Evolutionary conservation across 805 yeast species (phyloP).

Genomic region (Yamadazyma philogaea): DNA sequence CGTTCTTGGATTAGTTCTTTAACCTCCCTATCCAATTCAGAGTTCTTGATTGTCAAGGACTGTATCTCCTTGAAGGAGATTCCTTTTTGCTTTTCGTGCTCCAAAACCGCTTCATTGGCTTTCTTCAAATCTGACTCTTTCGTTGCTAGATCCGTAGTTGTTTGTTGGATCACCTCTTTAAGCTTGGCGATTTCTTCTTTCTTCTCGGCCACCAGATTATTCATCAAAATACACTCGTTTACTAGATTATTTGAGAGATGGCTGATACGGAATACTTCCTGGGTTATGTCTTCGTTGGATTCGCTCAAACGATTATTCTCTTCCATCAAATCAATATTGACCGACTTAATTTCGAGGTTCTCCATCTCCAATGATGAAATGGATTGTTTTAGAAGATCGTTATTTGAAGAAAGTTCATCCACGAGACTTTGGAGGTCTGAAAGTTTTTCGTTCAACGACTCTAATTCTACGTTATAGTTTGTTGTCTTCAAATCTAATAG

Average conservation of each 20-base stretch:
- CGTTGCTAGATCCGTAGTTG: neutral
- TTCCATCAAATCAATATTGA: constrained; percentile 1
- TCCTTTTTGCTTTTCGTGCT: neutral
- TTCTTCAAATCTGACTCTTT: neutral
- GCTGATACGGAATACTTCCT: constrained; percentile 4
- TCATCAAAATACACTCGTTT: neutral
- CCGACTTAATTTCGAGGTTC: neutral
- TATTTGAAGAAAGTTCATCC: neutral
- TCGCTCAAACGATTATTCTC: constrained; percentile 3
- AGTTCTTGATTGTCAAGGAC: neutral
- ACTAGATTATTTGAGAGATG: constrained; percentile 2
- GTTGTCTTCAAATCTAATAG: constrained; percentile 1
- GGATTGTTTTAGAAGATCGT: neutral
- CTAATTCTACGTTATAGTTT: neutral
- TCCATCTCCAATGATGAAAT: neutral
- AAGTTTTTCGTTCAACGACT: neutral
- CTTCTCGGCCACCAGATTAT: neutral
- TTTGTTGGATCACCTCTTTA: neutral
- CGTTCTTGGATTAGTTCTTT: constrained; percentile 1
- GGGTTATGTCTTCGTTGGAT: neutral
- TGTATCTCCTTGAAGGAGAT: neutral
- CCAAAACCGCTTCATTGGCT: neutral
- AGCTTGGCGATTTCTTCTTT: neutral
- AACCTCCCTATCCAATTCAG: neutral
- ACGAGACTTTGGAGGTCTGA: neutral